These are phyloP conservation scores for Barnettozyma wickerhamii DNA, from an alignment of 805 yeast species.

Conservation along the genomic window DNA sequence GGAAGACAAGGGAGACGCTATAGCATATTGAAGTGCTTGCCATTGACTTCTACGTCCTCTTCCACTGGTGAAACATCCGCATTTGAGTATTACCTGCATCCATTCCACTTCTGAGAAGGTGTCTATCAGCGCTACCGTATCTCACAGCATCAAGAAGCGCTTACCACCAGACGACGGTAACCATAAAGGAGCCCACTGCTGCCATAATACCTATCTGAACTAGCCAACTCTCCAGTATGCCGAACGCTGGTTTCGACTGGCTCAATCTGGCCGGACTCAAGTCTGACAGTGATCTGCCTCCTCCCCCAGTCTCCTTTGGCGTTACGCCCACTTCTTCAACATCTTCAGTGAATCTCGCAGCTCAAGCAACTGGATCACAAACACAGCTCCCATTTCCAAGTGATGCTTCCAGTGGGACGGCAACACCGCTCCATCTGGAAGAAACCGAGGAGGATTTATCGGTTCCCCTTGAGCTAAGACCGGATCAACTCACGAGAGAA, in stretches of 20 bases:
- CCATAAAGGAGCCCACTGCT: too few species aligned
- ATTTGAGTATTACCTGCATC: too few species aligned
- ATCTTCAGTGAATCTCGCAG: slow-evolving; percentile 16
- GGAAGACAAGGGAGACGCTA: too few species aligned
- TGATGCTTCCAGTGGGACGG: background rate
- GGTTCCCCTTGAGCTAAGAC: slow-evolving; percentile 61
- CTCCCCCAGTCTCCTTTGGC: slow-evolving; percentile 52
- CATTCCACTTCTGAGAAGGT: too few species aligned
- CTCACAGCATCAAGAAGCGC: too few species aligned
- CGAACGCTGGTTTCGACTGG: slow-evolving; percentile 46
- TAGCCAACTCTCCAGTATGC: too few species aligned
- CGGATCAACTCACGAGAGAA: slow-evolving; percentile 64
- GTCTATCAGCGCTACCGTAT: too few species aligned
- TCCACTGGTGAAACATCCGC: too few species aligned
- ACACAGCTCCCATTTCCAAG: background rate
- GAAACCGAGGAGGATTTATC: slow-evolving; percentile 31
- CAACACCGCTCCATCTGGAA: background rate
- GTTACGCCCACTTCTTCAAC: slow-evolving; percentile 24
- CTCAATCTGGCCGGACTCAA: slow-evolving; percentile 38
- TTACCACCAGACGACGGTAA: too few species aligned
- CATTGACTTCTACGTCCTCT: too few species aligned
- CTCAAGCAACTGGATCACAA: background rate
- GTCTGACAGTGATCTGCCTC: slow-evolving; percentile 32
- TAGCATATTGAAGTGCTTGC: too few species aligned
- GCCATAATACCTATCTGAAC: too few species aligned